These are phyloP conservation scores for Exophiala viscosa DNA, from an alignment of 2,329 filamentous ascomycete species.

Conservation along the genomic window DNA sequence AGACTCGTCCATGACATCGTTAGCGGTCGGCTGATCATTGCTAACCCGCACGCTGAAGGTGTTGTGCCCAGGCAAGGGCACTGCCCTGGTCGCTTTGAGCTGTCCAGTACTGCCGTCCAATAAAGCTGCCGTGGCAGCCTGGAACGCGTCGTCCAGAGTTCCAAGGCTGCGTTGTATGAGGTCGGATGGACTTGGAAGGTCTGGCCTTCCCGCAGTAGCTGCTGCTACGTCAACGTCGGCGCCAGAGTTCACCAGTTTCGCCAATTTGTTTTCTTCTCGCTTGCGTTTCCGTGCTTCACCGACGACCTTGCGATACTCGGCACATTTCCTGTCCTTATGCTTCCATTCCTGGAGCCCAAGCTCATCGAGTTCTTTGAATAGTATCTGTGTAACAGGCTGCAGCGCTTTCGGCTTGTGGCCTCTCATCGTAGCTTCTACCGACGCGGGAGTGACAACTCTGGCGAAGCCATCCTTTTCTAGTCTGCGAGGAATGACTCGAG, in stretches of 20 bases:
- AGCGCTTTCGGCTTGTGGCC: conserved; percentile 1
- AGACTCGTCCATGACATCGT: background rate
- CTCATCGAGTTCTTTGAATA: conserved; percentile 15
- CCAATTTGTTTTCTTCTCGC: conserved; percentile 17
- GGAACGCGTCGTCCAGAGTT: conserved; percentile 9
- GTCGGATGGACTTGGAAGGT: background rate
- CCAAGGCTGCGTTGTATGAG: background rate
- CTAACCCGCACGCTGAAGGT: background rate
- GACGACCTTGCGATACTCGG: conserved; percentile 15
- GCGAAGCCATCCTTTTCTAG: background rate
- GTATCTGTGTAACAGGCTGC: conserved; percentile 8
- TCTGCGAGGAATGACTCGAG: background rate
- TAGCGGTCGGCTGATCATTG: background rate
- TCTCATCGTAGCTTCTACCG: conserved; percentile 2
- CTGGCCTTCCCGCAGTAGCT: background rate
- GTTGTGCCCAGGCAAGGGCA: background rate
- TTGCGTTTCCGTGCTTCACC: conserved; percentile 13
- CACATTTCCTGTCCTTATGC: conserved; percentile 16
- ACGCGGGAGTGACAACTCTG: conserved; percentile 4
- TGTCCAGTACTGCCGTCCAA: background rate
- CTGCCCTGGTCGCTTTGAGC: background rate
- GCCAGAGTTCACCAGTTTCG: conserved; percentile 9
- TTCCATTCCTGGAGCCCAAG: conserved; percentile 24
- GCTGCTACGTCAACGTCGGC: background rate
- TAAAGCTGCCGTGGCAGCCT: conserved; percentile 1